A percentile compares a stretch with the other conserved stretches of the same genome.
Evolutionary conservation across 768 basidiomycete species (phyloP).

Genomic region (Trametes gibbosa): DNA sequence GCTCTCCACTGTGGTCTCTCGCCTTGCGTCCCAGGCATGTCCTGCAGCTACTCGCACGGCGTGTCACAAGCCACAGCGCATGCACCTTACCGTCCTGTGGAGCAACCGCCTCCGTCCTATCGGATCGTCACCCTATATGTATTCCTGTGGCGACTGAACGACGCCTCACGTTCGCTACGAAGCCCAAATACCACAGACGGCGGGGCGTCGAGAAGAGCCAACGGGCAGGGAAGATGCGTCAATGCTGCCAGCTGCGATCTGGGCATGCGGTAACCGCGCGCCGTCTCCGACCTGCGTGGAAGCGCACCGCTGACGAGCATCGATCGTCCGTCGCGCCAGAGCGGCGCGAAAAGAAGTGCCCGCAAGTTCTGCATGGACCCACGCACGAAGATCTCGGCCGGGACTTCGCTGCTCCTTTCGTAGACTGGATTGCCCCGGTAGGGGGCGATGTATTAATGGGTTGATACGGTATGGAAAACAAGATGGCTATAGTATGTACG

Average conservation of each 20-base stretch:
- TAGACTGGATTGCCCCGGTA: neutral
- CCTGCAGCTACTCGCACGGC: no score
- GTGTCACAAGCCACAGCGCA: neutral
- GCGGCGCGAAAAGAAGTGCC: neutral
- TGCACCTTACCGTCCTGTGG: neutral
- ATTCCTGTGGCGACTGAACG: neutral
- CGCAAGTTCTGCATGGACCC: no score
- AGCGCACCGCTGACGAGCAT: neutral
- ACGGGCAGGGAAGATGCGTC: neutral
- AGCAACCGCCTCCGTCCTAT: neutral
- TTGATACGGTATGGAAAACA: neutral
- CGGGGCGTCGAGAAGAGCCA: neutral
- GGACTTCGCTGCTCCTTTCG: neutral
- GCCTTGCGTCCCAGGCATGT: neutral
- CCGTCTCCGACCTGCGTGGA: neutral
- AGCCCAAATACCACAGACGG: neutral
- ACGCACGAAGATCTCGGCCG: no score
- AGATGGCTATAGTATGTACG: neutral
- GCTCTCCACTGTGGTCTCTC: constrained; percentile 1
- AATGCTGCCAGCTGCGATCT: neutral
- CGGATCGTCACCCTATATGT: neutral
- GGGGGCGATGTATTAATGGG: neutral
- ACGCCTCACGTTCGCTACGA: neutral
- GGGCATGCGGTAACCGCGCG: neutral
- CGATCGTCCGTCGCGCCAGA: neutral